Conservation (phyloP, 495 filamentous ascomycete genomes). For the Tuber calosporum region DNA sequence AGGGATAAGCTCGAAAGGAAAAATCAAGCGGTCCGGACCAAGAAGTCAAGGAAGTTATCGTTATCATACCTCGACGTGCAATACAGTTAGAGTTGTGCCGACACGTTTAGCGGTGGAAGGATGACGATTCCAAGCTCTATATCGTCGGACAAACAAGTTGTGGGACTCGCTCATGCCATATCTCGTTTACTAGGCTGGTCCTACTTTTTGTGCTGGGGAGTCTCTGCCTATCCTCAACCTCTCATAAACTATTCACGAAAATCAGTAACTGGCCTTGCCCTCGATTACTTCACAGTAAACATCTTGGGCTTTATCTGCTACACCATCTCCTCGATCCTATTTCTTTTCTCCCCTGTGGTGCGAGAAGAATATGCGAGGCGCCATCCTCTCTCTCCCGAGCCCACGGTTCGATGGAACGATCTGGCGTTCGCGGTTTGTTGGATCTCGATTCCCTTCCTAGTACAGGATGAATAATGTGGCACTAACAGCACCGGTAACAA, state of each 20-base stretch:
- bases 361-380: constrained; percentile 77
- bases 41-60: background rate
- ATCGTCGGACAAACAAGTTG: background rate
- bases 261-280: constrained; percentile 72
- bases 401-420: constrained; percentile 86
- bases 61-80: background rate
- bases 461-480: background rate
- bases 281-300: constrained; percentile 82
- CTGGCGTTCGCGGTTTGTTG: constrained; percentile 62
- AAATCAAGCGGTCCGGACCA: background rate
- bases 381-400: constrained; percentile 60
- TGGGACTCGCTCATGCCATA: constrained; percentile 30
- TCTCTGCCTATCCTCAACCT: constrained; percentile 89
- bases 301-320: constrained; percentile 65
- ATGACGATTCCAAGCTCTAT: background rate
- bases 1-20: background rate
- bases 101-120: background rate
- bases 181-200: constrained; percentile 55
- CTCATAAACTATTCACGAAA: constrained; percentile 64
- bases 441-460: background rate
- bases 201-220: constrained; percentile 67
- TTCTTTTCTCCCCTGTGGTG: constrained; percentile 72
- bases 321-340: constrained; percentile 59
- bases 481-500: background rate
- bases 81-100: background rate